Evolutionary conservation across 192 early-diverging fungal species (phyloP).

Genomic region (Chytriomyces confervae): DNA sequence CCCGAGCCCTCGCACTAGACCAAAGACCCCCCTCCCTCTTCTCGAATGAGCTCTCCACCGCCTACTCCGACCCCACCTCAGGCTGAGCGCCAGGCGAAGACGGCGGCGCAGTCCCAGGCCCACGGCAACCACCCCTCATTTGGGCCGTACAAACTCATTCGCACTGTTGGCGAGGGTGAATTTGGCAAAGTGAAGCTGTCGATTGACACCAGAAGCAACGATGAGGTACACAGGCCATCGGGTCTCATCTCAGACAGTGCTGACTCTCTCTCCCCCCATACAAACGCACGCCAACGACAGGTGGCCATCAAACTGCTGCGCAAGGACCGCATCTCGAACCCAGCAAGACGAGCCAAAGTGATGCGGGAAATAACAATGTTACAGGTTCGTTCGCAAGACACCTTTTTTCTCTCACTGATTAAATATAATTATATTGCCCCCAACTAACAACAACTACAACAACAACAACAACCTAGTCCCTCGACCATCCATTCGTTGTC

Average conservation of each 20-base stretch:
- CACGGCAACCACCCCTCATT: constrained; percentile 33
- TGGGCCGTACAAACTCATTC: constrained; percentile 55
- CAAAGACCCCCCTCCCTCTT: too few relatives aligned
- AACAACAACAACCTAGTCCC: not conserved
- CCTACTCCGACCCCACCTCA: too few relatives aligned
- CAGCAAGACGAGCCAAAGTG: constrained; percentile 36
- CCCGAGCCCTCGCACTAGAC: too few relatives aligned
- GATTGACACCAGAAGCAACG: constrained; percentile 39
- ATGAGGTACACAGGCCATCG: constrained; percentile 27
- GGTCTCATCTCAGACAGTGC: not conserved
- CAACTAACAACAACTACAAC: too few relatives aligned
- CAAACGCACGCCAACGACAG: constrained; percentile 37
- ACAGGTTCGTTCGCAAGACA: constrained; percentile 43
- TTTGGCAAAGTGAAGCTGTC: constrained; percentile 69
- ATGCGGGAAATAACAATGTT: constrained; percentile 48
- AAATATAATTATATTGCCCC: constrained; percentile 27
- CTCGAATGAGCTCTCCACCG: too few relatives aligned
- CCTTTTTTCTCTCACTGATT: not conserved
- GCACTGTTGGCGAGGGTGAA: constrained; percentile 64
- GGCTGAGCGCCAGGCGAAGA: not conserved
- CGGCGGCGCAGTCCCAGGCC: not conserved
- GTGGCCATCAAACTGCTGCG: constrained; percentile 92
- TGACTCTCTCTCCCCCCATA: not conserved
- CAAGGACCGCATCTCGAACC: constrained; percentile 68
- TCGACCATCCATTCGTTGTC: constrained; percentile 84